These are phyloP conservation scores for Exophiala sp. DNA, from an alignment of 2,329 filamentous ascomycete genomes.

Conservation along the genomic window DNA sequence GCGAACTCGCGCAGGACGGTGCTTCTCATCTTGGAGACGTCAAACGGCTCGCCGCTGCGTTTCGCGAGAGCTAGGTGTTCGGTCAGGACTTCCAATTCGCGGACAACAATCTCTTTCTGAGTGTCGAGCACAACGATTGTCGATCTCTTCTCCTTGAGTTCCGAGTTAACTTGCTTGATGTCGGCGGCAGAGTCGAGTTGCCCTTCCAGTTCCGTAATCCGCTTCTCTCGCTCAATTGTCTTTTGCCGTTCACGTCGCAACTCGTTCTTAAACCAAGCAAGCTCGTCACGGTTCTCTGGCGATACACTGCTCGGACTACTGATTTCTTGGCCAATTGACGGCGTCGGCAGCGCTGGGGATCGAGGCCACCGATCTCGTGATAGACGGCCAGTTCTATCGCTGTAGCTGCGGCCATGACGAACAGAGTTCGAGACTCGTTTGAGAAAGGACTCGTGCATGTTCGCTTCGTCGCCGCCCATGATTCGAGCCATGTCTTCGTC, in stretches of 20 bases:
- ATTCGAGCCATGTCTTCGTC: conserved; percentile 94
- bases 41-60: conserved; percentile 70
- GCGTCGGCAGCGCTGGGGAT: conserved; percentile 53
- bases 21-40: conserved; percentile 64
- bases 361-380: conserved; percentile 65
- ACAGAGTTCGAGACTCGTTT: conserved; percentile 89
- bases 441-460: conserved; percentile 68
- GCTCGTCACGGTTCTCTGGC: conserved; percentile 53
- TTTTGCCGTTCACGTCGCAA: conserved; percentile 76
- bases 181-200: conserved; percentile 54
- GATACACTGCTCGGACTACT: conserved; percentile 65
- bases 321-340: conserved; percentile 49
- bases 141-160: conserved; percentile 85
- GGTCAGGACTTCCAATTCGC: conserved; percentile 81
- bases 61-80: conserved; percentile 84
- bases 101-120: conserved; percentile 90
- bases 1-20: conserved; percentile 58
- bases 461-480: conserved; percentile 63
- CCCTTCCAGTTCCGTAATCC: conserved; percentile 70
- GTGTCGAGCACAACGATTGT: conserved; percentile 92
- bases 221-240: conserved; percentile 77
- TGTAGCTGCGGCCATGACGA: conserved; percentile 84
- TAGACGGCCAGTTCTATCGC: conserved; percentile 55
- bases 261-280: conserved; percentile 61
- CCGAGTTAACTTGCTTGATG: conserved; percentile 74